Evolutionary conservation across 1,284 basidiomycete genomes (phyloP), one percentile per base, ranked within the genome.

Genomic region (Megacollybia platyphylla): DNA sequence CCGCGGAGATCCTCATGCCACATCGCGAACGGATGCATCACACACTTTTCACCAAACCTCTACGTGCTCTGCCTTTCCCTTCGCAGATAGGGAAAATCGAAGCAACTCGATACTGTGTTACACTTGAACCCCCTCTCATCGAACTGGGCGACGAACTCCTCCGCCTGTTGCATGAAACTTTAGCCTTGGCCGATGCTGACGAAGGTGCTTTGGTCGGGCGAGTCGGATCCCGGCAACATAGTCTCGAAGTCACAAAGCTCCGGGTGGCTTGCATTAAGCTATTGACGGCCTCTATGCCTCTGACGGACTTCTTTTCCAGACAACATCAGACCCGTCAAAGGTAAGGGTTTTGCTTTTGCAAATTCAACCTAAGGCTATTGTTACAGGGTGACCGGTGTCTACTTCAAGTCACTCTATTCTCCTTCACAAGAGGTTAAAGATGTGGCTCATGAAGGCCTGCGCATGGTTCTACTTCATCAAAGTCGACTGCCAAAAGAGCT

Each of bases 81-180:
- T 90, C 94, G 59, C 96, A 99, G 60, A 97, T 98, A 45, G 96
- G 93, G 27, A 92, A 97, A 73, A 93, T 99, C 45, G 96, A 98
- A 56, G 92, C 92, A 8, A 81, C 99, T 48, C 87, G 93, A 13
- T 99, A 93, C 59, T 88, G 89, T 56, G 73, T 94, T 46, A 83
- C 77, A 51, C 68, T 87, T 29, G 76, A 84, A 34, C 90, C 92
- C 8, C 86, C 88, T 1, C 71, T 97, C 29, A 81, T 91, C 1
- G 90, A 93, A 53, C 71, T 91, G 42, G 91, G 88, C 51, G 92
- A 97, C 45, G 91, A 97, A 61, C 77, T 98, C 38, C 73, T 93
- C 46, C 85, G 96, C 27, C 74, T 98, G 7, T 66, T 98, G 29
- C 89, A 94, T 52, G 96, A 99, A 60, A 90, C 92, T 0, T 70